Evolutionary conservation across 352 stramenopile species (phyloP).

Genomic region (Phytophthora palmivora): DNA sequence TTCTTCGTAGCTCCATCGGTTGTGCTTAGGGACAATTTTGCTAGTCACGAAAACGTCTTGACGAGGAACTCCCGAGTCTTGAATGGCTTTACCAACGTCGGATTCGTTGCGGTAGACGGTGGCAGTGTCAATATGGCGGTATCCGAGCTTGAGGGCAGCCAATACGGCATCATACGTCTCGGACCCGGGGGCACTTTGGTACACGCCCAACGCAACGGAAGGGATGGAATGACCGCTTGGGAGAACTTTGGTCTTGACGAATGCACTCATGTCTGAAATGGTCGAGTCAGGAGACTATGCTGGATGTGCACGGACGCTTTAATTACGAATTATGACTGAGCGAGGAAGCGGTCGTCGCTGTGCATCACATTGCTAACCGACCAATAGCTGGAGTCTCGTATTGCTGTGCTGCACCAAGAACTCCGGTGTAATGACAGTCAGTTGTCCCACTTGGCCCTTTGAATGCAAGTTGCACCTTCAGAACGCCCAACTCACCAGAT

Average conservation of each 20-base stretch:
- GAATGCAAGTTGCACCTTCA: conserved; percentile 20
- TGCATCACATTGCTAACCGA: conserved; percentile 7
- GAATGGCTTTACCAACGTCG: conserved; percentile 78
- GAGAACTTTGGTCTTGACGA: conserved; percentile 41
- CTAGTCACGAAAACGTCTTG: conserved; percentile 86
- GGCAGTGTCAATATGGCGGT: conserved; percentile 91
- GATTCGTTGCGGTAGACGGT: conserved; percentile 89
- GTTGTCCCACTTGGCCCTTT: not conserved
- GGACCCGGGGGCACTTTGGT: conserved; percentile 51
- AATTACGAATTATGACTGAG: too few species aligned
- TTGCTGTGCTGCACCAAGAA: not conserved
- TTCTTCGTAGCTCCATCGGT: conserved; percentile 72
- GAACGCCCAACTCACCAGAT: conserved; percentile 6
- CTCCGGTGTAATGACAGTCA: not conserved
- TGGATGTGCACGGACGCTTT: too few species aligned
- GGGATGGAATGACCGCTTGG: conserved; percentile 59
- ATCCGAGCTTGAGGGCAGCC: conserved; percentile 75
- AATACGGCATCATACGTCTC: conserved; percentile 69
- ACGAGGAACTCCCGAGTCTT: conserved; percentile 78
- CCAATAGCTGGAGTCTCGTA: conserved; percentile 2
- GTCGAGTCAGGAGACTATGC: too few species aligned
- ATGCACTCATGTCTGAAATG: conserved; percentile 18
- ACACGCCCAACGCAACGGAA: conserved; percentile 58
- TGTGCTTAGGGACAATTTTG: conserved; percentile 54
- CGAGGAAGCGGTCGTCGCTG: conserved; percentile 1